Conservation (phyloP, 441 rosid species). For the Geranium incanum region DNA sequence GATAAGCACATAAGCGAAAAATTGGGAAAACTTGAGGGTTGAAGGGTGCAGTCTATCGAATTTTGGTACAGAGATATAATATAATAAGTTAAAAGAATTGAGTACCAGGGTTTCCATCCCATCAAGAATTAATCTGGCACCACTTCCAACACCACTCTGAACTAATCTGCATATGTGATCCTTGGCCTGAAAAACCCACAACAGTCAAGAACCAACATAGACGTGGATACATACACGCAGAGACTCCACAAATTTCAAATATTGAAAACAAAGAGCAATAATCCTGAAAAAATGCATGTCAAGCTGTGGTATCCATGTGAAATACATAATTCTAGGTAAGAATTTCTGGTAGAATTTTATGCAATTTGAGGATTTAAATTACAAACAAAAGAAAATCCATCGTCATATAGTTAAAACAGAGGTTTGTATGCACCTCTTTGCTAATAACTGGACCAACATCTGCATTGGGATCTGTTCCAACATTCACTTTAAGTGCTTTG, state of each 20-base stretch:
- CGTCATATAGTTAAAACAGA: neutral
- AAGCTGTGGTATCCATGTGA: neutral
- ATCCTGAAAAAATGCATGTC: neutral
- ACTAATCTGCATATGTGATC: constrained; percentile 4
- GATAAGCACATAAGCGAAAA: neutral
- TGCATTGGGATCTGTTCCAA: neutral
- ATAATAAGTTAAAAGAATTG: neutral
- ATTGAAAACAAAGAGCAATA: neutral
- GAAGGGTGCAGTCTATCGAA: neutral
- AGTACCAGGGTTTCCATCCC: neutral
- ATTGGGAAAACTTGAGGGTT: neutral
- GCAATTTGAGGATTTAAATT: neutral
- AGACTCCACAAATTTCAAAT: neutral
- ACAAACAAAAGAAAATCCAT: neutral
- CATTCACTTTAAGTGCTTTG: constrained; percentile 1
- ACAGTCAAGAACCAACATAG: neutral
- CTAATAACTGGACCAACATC: constrained; percentile 4
- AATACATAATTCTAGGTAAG: neutral
- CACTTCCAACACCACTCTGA: neutral
- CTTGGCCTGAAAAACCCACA: neutral
- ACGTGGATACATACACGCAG: too few species aligned
- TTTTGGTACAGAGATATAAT: neutral
- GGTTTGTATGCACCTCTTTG: constrained; percentile 4
- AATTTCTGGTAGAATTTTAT: neutral
- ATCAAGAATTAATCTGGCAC: constrained; percentile 1